Percentiles rank a stretch among this genome's conserved stretches.
phyloP scores from a whole-genome alignment of 495 filamentous ascomycete genomes.

The Talaromyces borbonicus region DNA sequence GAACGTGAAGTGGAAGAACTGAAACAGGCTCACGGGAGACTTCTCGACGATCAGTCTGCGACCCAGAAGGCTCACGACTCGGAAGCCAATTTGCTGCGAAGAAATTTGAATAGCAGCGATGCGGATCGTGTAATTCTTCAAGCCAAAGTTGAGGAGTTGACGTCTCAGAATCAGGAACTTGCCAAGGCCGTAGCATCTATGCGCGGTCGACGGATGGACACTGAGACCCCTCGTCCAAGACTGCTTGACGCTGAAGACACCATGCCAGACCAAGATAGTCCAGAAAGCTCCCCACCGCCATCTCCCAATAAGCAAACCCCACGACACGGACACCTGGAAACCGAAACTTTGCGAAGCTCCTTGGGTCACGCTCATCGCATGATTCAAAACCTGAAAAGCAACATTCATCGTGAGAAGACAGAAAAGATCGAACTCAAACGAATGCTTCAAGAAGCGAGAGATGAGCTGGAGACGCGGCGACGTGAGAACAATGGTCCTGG shows the following conservation, averaged over 20 bases:
- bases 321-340: slow-evolving; percentile 79
- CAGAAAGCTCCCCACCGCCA: slow-evolving; percentile 81
- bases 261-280: slow-evolving; percentile 59
- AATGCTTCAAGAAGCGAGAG: slow-evolving; percentile 89
- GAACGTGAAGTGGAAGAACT: slow-evolving; percentile 85
- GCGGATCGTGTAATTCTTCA: slow-evolving; percentile 64
- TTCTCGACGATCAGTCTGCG: slow-evolving; percentile 67
- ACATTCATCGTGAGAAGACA: slow-evolving; percentile 93
- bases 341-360: slow-evolving; percentile 88
- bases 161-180: slow-evolving; percentile 78
- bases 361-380: slow-evolving; percentile 90
- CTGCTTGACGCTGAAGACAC: slow-evolving; percentile 55
- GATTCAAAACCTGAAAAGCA: slow-evolving; percentile 89
- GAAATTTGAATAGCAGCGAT: slow-evolving; percentile 63
- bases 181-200: slow-evolving; percentile 65
- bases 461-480: slow-evolving; percentile 77
- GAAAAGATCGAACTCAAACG: slow-evolving; percentile 94
- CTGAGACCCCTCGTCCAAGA: slow-evolving; percentile 45
- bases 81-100: slow-evolving; percentile 69
- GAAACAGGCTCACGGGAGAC: slow-evolving; percentile 63
- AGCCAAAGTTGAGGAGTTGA: slow-evolving; percentile 75
- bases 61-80: slow-evolving; percentile 76
- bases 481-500: slow-evolving; percentile 41
- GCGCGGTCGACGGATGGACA: slow-evolving; percentile 57
- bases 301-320: slow-evolving; percentile 88